These are phyloP conservation scores for Yarrowia osloensis DNA, from an alignment of 805 yeast genomes.

Conservation along the genomic window DNA sequence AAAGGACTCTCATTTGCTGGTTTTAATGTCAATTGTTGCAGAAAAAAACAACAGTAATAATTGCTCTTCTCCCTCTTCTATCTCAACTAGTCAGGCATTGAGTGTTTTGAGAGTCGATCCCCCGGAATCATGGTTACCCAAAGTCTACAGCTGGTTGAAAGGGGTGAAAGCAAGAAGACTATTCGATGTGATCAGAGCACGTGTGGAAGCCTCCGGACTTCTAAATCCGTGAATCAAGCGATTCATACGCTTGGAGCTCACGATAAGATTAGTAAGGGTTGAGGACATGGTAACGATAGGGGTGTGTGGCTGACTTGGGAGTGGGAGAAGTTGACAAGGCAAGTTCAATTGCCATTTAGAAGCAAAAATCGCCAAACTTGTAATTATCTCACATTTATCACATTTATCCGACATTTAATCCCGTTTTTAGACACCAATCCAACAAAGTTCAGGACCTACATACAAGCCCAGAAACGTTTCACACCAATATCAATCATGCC, in stretches of 20 bases:
- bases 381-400: too few relatives aligned
- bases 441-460: background rate
- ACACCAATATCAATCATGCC: constrained; percentile 8
- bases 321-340: too few relatives aligned
- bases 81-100: background rate
- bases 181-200: background rate
- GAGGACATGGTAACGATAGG: too few relatives aligned
- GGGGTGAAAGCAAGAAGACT: background rate
- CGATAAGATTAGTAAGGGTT: background rate
- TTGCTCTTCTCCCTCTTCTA: background rate
- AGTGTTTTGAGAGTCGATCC: background rate
- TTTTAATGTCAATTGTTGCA: too few relatives aligned
- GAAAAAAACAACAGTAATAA: too few relatives aligned
- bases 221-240: too few relatives aligned
- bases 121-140: background rate
- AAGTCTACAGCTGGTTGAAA: background rate
- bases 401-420: background rate
- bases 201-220: background rate
- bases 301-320: too few relatives aligned
- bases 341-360: too few relatives aligned
- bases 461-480: background rate
- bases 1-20: too few relatives aligned
- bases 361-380: too few relatives aligned
- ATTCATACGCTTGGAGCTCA: background rate
- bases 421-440: background rate